Base-by-base conservation (phyloP, 2,329 filamentous ascomycete genomes). In the Botrytis medusae region DNA sequence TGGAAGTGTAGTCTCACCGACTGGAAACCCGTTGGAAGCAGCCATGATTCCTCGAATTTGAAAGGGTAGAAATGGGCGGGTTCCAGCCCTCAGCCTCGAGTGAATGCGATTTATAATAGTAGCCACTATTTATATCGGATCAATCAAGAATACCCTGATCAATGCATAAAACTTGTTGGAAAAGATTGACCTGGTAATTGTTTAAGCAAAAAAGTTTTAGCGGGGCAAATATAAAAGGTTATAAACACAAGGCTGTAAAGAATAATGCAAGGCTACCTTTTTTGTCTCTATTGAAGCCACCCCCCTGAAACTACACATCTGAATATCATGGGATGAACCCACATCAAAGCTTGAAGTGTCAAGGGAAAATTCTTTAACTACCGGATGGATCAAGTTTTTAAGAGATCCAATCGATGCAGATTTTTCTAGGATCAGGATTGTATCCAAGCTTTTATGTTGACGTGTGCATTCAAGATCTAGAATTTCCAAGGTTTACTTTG, bases 81-180 rank as follows among this genome's bases (percentile, higher is more conserved):
- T 76, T 44, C 79, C 79, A 78, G 78, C 79, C 79, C 79, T 77
- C 78, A 78, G 76, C 75, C 74, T 74, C 44, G 64, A 64, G n/a
- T 62, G n/a, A 37, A 57, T 29, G 34, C 42, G 63, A 60, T n/a
- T 64, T n/a, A 70, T 48, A 14, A 74, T 59, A 51, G 74, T 29
- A 75, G 78, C 78, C 79, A 79, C 74, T 65, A 42, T 78, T 74
- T 18, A 64, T 60, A 44, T 71, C 20, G 25, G 29, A 25, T 64
- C 51, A 10, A n/a, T 44, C 42, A 60, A 72, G 34, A 14, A n/a
- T 42, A 22, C 34, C 51, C 25, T 51, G 37, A 65, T 54, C 44
- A 67, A 72, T 54, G n/a, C 34, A 20, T 44, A 51, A 34, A 25
- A 25, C 3, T 22, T 18, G 18, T 16, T 42, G 54, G 54, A 57